Evolutionary conservation across 106 monocot genomes (phyloP).

Genomic region (Allium sativum): DNA sequence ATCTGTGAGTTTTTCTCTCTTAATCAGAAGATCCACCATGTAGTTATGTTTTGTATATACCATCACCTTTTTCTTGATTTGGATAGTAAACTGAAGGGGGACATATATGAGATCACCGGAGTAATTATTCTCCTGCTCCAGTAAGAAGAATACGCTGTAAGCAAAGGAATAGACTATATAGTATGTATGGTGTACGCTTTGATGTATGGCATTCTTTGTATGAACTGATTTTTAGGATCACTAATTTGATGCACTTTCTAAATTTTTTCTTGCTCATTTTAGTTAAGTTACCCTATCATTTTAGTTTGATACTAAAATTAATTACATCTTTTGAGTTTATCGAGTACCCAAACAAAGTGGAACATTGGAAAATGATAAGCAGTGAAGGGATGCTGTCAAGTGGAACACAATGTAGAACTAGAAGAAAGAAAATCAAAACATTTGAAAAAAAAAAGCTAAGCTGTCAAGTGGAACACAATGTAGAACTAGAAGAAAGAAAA

Average conservation of each 20-base stretch:
- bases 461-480: too few relatives aligned
- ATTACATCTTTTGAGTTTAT: too few relatives aligned
- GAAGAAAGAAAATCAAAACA: too few relatives aligned
- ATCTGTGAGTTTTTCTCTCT: conserved; percentile 52
- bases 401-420: too few relatives aligned
- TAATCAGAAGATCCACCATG: conserved; percentile 15
- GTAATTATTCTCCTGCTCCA: conserved; percentile 13
- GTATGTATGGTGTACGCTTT: background rate
- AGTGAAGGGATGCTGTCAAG: background rate
- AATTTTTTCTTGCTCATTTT: conserved; percentile 3
- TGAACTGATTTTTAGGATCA: too few relatives aligned
- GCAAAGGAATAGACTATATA: conserved; percentile 6
- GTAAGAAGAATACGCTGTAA: conserved; percentile 11
- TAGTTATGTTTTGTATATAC: conserved; percentile 14
- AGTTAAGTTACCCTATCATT: background rate
- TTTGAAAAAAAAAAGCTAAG: too few relatives aligned
- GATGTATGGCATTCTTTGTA: too few relatives aligned
- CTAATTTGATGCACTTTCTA: conserved; percentile 1
- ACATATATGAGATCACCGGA: conserved; percentile 15
- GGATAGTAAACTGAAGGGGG: conserved; percentile 22
- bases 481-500: too few relatives aligned
- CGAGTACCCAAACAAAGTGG: too few relatives aligned
- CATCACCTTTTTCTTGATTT: conserved; percentile 16
- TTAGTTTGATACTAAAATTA: too few relatives aligned
- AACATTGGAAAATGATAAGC: too few relatives aligned